A percentile compares a stretch with the other conserved stretches of the same genome.
Evolutionary conservation across 495 filamentous ascomycete genomes (phyloP).

Genomic region (Penicillium paradoxum): DNA sequence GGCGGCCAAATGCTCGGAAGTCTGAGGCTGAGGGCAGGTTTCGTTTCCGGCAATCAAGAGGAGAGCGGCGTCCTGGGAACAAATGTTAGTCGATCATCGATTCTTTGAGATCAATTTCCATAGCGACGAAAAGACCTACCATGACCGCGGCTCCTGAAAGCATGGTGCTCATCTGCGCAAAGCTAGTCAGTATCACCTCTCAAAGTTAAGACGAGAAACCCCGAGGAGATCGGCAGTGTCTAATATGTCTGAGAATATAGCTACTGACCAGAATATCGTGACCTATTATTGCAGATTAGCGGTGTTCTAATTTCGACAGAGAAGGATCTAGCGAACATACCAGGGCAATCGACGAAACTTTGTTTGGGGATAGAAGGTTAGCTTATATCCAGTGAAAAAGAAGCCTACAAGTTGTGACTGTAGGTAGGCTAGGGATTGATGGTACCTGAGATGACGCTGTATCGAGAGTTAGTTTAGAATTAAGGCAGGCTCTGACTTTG

Average conservation of each 20-base stretch:
- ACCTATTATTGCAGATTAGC: conserved; percentile 28
- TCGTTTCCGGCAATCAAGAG: conserved; percentile 98
- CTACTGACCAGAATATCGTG: conserved; percentile 82
- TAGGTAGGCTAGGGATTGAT: background rate
- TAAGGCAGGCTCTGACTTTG: background rate
- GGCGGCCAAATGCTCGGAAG: conserved; percentile 94
- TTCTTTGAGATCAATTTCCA: background rate
- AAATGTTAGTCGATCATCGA: background rate
- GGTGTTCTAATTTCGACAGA: background rate
- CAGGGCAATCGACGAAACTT: conserved; percentile 91
- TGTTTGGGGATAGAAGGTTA: background rate
- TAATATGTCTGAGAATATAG: background rate
- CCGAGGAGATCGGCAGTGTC: background rate
- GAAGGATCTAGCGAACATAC: conserved; percentile 1
- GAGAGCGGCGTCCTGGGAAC: conserved; percentile 73
- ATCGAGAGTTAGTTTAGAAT: conserved; percentile 1
- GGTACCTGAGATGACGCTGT: conserved; percentile 34
- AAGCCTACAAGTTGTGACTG: background rate
- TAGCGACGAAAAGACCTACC: conserved; percentile 22
- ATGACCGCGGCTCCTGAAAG: conserved; percentile 98
- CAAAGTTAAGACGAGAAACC: background rate
- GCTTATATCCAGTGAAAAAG: background rate
- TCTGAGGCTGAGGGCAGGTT: conserved; percentile 97
- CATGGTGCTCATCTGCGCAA: conserved; percentile 85
- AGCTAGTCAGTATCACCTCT: conserved; percentile 1